Evolutionary conservation across 495 filamentous ascomycete species (phyloP).

Genomic region (Penicillium pancosmium): DNA sequence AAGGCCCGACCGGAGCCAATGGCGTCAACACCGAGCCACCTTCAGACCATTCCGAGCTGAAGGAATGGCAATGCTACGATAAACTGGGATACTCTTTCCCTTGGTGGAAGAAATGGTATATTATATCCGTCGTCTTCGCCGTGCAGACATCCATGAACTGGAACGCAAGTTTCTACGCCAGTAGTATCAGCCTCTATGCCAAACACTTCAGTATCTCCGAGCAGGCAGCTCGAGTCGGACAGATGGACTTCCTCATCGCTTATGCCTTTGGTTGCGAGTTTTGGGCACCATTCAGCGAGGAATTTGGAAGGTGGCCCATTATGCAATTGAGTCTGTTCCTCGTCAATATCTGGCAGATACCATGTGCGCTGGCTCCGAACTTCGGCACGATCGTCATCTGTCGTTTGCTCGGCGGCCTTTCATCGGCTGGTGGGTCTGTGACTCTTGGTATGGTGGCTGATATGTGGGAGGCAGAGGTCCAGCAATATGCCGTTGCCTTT

Average conservation of each 20-base stretch:
- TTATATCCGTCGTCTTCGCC: constrained; percentile 71
- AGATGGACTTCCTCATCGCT: constrained; percentile 69
- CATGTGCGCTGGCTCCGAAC: constrained; percentile 71
- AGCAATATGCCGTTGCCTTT: constrained; percentile 67
- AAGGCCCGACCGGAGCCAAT: constrained; percentile 27
- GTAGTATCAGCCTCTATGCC: constrained; percentile 63
- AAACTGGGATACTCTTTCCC: constrained; percentile 68
- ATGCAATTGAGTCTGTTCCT: constrained; percentile 69
- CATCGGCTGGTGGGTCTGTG: constrained; percentile 77
- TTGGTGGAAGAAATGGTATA: constrained; percentile 72
- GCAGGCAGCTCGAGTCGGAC: constrained; percentile 66
- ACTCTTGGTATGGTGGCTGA: constrained; percentile 87
- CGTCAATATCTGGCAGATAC: constrained; percentile 77
- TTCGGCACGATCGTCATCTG: constrained; percentile 66
- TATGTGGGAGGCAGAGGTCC: constrained; percentile 72
- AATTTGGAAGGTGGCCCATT: constrained; percentile 73
- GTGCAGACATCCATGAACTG: constrained; percentile 87
- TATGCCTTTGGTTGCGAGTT: constrained; percentile 84
- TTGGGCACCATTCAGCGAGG: constrained; percentile 84
- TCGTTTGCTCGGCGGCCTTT: constrained; percentile 69
- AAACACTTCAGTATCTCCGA: constrained; percentile 63
- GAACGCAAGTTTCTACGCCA: constrained; percentile 75
- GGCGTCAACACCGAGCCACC: constrained; percentile 37
- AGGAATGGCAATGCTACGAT: constrained; percentile 61
- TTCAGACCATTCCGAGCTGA: constrained; percentile 54